Evolutionary conservation across 2,329 filamentous ascomycete genomes (phyloP), one percentile per base, ranked within the genome.

Genomic region (Periconia macrospinosa): DNA sequence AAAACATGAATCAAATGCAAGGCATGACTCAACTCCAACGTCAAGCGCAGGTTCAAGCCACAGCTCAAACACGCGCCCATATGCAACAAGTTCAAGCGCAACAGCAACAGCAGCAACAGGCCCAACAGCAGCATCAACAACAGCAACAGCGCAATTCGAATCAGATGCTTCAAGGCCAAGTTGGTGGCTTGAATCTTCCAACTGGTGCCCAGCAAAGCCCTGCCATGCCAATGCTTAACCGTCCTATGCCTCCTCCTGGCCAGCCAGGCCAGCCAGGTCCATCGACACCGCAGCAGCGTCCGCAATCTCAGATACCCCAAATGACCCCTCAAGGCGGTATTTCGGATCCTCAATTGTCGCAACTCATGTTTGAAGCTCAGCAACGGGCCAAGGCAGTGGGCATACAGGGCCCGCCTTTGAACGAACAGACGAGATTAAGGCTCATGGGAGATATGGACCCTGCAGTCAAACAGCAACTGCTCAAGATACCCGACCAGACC

Each of bases 151-250:
- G 68, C 33, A 71, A 67, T 40, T 64, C 65, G 5, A 57, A 60
- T 30, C 59, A 61, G 41, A 59, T 64, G 52, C 74, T 79, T 55
- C 64, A 76, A 70, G 73, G 76, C 55, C 73, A 81, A 67, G 61
- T 78, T 64, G 76, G 78, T 53, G 71, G 78, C 11, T 66, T 81
- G 33, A 79, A 77, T 52, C 67, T 75, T 13, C 66, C 74, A 44
- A 62, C 74, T 56, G 67, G 73, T 45, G 61, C 73, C 47, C 66
- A 75, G 58, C 69, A 76, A 59, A 79, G 74, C 51, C 77, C 77
- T 33, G 76, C 74, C 5, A 81, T 81, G 78, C 72, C 76, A 1
- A 78, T 78, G 72, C 70, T 81, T 19, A 81, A 76, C 30, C 72
- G 76, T 17, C 76, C 79, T 1, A 78, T 81, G 70, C 70, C 65